These are phyloP conservation scores for Populus tremula DNA, from an alignment of 345 rosid genomes.

Conservation along the genomic window DNA sequence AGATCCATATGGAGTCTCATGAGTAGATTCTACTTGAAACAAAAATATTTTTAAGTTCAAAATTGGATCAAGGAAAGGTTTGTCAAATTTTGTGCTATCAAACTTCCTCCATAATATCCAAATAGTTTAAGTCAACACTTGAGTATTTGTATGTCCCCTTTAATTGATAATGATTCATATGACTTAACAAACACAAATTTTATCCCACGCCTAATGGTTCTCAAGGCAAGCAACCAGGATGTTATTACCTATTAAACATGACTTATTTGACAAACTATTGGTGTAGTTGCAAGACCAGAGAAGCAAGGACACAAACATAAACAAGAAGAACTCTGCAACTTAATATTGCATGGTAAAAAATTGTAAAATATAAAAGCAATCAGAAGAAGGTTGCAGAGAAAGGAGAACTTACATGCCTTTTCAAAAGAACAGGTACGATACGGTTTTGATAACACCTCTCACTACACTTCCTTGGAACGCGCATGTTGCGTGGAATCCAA, in stretches of 20 bases:
- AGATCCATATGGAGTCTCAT: background rate
- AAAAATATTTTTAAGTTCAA: background rate
- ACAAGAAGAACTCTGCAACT: background rate
- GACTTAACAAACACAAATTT: background rate
- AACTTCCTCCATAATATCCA: background rate
- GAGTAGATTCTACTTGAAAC: background rate
- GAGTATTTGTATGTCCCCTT: no score
- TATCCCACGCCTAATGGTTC: background rate
- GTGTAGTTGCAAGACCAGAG: background rate
- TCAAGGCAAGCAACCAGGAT: background rate
- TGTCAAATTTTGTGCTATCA: background rate
- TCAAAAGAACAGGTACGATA: slow-evolving; percentile 85
- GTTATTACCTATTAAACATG: background rate
- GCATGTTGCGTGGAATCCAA: slow-evolving; percentile 64
- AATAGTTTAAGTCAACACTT: background rate
- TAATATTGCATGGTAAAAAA: background rate
- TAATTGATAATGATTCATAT: background rate
- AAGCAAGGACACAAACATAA: background rate
- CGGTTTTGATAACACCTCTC: slow-evolving; percentile 83
- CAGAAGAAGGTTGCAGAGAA: slow-evolving; percentile 23
- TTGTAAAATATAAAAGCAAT: background rate
- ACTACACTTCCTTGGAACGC: slow-evolving; percentile 92
- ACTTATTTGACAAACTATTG: background rate
- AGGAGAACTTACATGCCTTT: slow-evolving; percentile 97
- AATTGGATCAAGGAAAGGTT: background rate